A percentile compares a stretch with the other conserved stretches of the same genome.
phyloP scores from a whole-genome alignment of 352 stramenopile genomes.

The Pilasporangium apinafurcum region DNA sequence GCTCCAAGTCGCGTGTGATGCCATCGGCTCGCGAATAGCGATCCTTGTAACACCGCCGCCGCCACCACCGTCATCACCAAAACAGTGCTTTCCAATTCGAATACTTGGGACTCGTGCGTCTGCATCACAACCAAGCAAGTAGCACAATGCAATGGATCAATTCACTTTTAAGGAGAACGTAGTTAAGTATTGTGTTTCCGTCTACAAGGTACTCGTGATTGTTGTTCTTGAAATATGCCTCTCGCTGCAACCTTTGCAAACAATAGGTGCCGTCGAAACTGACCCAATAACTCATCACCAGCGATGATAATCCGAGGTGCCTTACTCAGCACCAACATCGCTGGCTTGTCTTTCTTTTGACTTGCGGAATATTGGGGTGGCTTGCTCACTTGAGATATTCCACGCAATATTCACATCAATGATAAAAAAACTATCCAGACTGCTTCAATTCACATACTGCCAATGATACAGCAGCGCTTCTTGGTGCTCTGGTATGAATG shows the following conservation, averaged over 20 bases:
- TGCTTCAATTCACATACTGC: slow-evolving; percentile 22
- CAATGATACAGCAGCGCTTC: slow-evolving; percentile 57
- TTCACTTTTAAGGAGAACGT: not conserved
- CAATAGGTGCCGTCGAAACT: slow-evolving; percentile 60
- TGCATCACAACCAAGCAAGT: too few relatives aligned
- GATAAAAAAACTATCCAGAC: not conserved
- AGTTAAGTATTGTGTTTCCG: too few relatives aligned
- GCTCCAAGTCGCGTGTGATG: not conserved
- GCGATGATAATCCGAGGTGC: slow-evolving; percentile 57
- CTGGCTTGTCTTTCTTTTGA: slow-evolving; percentile 1
- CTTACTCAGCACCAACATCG: slow-evolving; percentile 31
- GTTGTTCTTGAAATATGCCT: slow-evolving; percentile 9
- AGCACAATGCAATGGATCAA: too few relatives aligned
- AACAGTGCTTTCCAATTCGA: too few relatives aligned
- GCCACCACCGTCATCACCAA: too few relatives aligned
- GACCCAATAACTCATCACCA: slow-evolving; percentile 56
- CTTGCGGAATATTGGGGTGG: slow-evolving; percentile 24
- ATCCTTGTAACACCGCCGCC: not conserved
- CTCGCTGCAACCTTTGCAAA: slow-evolving; percentile 42
- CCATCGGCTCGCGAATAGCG: slow-evolving; percentile 2
- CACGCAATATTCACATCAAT: slow-evolving; percentile 9
- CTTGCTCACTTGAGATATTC: slow-evolving; percentile 59
- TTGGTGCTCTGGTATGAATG: slow-evolving; percentile 37
- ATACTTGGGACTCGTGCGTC: too few relatives aligned
- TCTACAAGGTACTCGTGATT: slow-evolving; percentile 30